Percentiles rank a stretch among this genome's conserved stretches.
These are phyloP conservation scores for Diaporthe vexans DNA, from an alignment of 2,329 filamentous ascomycete species.

Conservation along the genomic window DNA sequence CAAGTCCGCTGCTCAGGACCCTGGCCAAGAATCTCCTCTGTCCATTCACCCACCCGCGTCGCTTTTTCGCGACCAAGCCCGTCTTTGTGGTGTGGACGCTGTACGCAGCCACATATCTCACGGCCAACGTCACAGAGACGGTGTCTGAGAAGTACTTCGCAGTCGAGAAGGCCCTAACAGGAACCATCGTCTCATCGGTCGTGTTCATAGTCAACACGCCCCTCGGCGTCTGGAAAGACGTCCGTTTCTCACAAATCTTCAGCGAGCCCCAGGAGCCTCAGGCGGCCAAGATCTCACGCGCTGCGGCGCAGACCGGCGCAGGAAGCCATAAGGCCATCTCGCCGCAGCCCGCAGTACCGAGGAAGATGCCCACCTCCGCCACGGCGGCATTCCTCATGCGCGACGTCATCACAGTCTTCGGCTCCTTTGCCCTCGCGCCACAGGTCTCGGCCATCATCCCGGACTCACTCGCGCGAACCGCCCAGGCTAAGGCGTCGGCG, in stretches of 20 bases:
- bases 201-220: conserved; percentile 27
- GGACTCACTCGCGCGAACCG: conserved; percentile 6
- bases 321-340: conserved; percentile 4
- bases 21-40: conserved; percentile 16
- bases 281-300: background rate
- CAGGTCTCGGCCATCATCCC: conserved; percentile 12
- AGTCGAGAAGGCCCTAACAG: conserved; percentile 20
- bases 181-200: conserved; percentile 12
- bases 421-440: conserved; percentile 25
- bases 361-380: conserved; percentile 19
- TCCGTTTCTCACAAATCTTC: conserved; percentile 31
- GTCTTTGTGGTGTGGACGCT: conserved; percentile 29
- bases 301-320: conserved; percentile 6
- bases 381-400: conserved; percentile 25
- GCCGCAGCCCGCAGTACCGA: background rate
- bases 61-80: conserved; percentile 27
- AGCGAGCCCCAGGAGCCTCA: conserved; percentile 4
- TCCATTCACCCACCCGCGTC: conserved; percentile 6
- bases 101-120: conserved; percentile 23
- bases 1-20: conserved; percentile 1
- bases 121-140: conserved; percentile 31
- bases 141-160: conserved; percentile 15
- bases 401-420: conserved; percentile 28
- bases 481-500: background rate
- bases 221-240: conserved; percentile 30